Conservation (phyloP, 2,329 filamentous ascomycete genomes). For the Apiospora pterosperma region DNA sequence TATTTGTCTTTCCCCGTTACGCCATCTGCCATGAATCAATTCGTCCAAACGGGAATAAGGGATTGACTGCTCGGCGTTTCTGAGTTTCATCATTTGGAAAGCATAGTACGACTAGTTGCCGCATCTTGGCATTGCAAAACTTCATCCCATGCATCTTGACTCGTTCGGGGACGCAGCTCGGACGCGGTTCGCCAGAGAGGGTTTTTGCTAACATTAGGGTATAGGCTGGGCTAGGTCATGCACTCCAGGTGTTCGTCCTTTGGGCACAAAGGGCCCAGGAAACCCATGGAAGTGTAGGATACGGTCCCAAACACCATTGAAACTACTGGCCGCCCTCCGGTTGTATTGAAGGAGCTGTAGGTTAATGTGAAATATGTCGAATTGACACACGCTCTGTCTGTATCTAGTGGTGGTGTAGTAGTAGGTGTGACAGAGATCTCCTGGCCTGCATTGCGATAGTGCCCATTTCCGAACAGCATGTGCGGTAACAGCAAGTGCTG, state of each 20-base stretch:
- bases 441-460: not conserved
- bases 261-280: not conserved
- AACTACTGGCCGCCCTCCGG: not conserved
- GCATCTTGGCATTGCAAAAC: not conserved
- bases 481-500: not conserved
- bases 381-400: too few relatives aligned
- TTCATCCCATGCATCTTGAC: not conserved
- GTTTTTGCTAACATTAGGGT: not conserved
- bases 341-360: not conserved
- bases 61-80: not conserved
- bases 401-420: too few relatives aligned
- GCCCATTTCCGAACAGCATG: not conserved
- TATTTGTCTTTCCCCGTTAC: not conserved
- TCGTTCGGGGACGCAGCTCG: not conserved
- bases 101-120: too few relatives aligned
- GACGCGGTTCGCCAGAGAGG: not conserved
- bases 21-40: too few relatives aligned
- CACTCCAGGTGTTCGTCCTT: not conserved
- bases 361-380: not conserved
- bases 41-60: not conserved
- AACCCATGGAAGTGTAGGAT: not conserved
- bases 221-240: not conserved
- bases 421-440: too few relatives aligned
- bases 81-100: not conserved
- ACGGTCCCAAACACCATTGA: not conserved